Evolutionary conservation across 495 filamentous ascomycete genomes (phyloP).

Genomic region (Hyaloscypha bicolor): DNA sequence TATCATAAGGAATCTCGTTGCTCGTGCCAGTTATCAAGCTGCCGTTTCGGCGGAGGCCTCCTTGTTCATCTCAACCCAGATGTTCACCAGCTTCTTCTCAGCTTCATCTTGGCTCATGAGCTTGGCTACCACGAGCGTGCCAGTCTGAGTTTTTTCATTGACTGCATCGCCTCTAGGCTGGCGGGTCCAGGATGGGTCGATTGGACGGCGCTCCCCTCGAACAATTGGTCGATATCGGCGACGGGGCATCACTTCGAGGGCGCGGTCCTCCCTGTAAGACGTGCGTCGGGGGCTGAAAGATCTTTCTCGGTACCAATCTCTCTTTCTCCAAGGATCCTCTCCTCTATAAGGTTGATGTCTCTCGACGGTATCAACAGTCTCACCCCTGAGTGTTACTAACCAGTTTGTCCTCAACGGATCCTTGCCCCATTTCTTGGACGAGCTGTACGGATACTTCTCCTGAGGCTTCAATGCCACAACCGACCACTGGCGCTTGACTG

Average conservation of each 20-base stretch:
- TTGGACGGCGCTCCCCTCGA: not conserved
- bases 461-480: slow-evolving; percentile 12
- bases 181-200: not conserved
- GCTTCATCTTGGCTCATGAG: slow-evolving; percentile 17
- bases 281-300: slow-evolving; percentile 1
- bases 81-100: slow-evolving; percentile 11
- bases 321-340: slow-evolving; percentile 12
- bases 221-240: not conserved
- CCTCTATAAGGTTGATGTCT: slow-evolving; percentile 6
- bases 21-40: not conserved
- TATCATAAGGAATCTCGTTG: not conserved
- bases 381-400: slow-evolving; percentile 19
- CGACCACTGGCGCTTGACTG: slow-evolving; percentile 14
- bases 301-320: not conserved
- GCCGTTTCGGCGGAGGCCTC: not conserved
- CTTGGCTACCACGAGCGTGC: slow-evolving; percentile 14
- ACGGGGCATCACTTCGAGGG: not conserved
- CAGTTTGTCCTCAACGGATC: slow-evolving; percentile 10
- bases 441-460: slow-evolving; percentile 15
- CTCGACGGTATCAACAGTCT: slow-evolving; percentile 14
- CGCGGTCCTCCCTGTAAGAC: not conserved
- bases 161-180: not conserved
- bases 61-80: slow-evolving; percentile 18
- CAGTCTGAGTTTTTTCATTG: not conserved
- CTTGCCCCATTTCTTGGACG: slow-evolving; percentile 24